phyloP scores from a whole-genome alignment of 352 stramenopile genomes.

The Pythium aphanidermatum region DNA sequence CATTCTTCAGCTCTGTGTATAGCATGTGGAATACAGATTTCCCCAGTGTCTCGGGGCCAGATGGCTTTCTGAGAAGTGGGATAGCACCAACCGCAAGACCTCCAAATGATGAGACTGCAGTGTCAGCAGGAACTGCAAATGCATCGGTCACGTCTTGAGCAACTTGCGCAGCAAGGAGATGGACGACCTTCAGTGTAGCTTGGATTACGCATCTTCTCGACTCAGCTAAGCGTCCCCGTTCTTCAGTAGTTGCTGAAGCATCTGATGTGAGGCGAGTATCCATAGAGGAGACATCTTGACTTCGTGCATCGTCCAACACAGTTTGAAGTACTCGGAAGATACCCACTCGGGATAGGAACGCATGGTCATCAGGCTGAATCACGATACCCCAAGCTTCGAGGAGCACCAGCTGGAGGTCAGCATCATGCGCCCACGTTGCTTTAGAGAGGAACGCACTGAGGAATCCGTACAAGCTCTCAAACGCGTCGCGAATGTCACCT shows the following conservation, averaged over 20 bases:
- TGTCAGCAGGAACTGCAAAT: conserved; percentile 45
- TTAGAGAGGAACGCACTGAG: conserved; percentile 70
- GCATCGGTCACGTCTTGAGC: conserved; percentile 64
- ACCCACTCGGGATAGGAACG: conserved; percentile 84
- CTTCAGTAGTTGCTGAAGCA: conserved; percentile 23
- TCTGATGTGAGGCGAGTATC: background rate
- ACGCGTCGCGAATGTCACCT: conserved; percentile 68
- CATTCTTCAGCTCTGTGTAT: conserved; percentile 87
- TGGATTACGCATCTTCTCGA: conserved; percentile 81
- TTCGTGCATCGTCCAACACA: conserved; percentile 79
- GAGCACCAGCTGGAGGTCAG: conserved; percentile 77
- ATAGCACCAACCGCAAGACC: conserved; percentile 57
- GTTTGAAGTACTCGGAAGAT: conserved; percentile 88
- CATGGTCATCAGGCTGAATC: conserved; percentile 85
- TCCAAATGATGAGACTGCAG: conserved; percentile 27
- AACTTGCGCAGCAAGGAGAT: conserved; percentile 84
- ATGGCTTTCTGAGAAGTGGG: conserved; percentile 75
- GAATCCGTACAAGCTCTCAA: conserved; percentile 81
- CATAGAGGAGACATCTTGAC: conserved; percentile 7
- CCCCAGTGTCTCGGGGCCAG: conserved; percentile 78
- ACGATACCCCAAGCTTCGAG: conserved; percentile 83
- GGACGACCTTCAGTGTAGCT: conserved; percentile 81
- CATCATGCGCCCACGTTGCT: conserved; percentile 78
- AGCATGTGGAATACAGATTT: conserved; percentile 91
- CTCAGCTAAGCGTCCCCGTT: conserved; percentile 32